Evolutionary conservation across 1,284 basidiomycete genomes (phyloP), one percentile per base, ranked within the genome.

Genomic region (Wallemia ichthyophaga): DNA sequence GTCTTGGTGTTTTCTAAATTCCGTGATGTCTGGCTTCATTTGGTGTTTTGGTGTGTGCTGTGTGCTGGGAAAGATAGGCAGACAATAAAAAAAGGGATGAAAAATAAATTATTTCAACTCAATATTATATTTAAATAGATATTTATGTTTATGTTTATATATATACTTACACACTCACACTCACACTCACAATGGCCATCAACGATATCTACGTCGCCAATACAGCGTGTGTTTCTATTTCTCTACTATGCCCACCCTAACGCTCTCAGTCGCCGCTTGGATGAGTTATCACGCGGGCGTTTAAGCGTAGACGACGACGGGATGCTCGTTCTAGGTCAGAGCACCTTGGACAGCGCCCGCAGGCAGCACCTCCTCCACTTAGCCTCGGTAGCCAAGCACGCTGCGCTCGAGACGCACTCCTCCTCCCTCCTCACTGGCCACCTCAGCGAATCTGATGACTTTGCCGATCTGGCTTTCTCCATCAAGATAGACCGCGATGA

Each of bases 1-100:
- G 58, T 83, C 79, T 72, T 48, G 37, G 9, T 48, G 37, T 5
- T 48, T 11, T 19, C n/a, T 48, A 19, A 11, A 48, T 21, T 48
- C 37, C n/a, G 37, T 48, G 5, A 5, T 48, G 37, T 48, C 37
- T 15, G 37, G 37, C 37, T 48, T 48, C 11, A 21, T 17, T 17
- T 17, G 28, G 17, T 31, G n/a, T n/a, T n/a, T n/a, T n/a, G n/a
- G n/a, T n/a, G n/a, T n/a, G n/a, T n/a, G n/a, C n/a, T n/a, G n/a
- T n/a, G n/a, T n/a, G n/a, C n/a, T n/a, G n/a, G n/a, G n/a, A n/a
- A n/a, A n/a, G n/a, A n/a, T n/a, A n/a, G n/a, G n/a, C n/a, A n/a
- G n/a, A n/a, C n/a, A n/a, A n/a, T n/a, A n/a, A n/a, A n/a, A n/a
- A n/a, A n/a, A n/a, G n/a, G n/a, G n/a, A n/a, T n/a, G n/a, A n/a